Percentiles rank a stretch among this genome's conserved stretches.
Evolutionary conservation across 768 basidiomycete genomes (phyloP).

Genomic region (Amanita rubescens): DNA sequence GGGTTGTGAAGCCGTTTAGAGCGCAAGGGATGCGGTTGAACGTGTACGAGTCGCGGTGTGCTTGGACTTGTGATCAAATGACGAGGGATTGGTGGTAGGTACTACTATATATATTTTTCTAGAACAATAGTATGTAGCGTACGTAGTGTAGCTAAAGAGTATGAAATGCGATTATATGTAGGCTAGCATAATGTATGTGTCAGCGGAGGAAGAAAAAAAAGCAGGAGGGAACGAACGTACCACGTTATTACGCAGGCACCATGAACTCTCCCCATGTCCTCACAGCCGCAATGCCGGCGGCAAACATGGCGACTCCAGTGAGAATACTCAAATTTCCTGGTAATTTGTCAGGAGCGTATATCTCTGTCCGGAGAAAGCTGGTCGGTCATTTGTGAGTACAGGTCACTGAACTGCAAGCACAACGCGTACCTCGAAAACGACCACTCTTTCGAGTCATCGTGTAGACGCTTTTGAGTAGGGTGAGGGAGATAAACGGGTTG

Average conservation of each 20-base stretch:
- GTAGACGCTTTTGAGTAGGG: slow-evolving; percentile 30
- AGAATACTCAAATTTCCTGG: slow-evolving; percentile 67
- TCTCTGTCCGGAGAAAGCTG: slow-evolving; percentile 52
- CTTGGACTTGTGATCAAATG: background rate
- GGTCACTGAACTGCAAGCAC: background rate
- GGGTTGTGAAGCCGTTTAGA: background rate
- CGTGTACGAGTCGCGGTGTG: slow-evolving; percentile 3
- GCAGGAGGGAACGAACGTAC: too few species aligned
- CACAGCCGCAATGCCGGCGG: slow-evolving; percentile 61
- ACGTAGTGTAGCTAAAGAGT: background rate
- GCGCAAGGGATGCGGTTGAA: background rate
- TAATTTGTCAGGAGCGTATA: slow-evolving; percentile 67
- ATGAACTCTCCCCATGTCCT: slow-evolving; percentile 76
- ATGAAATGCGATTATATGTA: too few species aligned
- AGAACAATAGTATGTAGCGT: background rate
- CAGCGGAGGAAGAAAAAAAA: too few species aligned
- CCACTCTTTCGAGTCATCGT: slow-evolving; percentile 56
- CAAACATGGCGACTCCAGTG: slow-evolving; percentile 58
- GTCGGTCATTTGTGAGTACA: background rate
- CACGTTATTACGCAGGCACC: slow-evolving; percentile 62
- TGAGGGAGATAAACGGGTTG: slow-evolving; percentile 55
- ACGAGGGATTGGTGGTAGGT: background rate
- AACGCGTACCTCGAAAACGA: slow-evolving; percentile 38
- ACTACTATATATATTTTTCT: background rate
- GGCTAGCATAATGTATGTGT: too few species aligned